Conservation (phyloP, 208 protist species). For the Acanthamoeba lenticulata region DNA sequence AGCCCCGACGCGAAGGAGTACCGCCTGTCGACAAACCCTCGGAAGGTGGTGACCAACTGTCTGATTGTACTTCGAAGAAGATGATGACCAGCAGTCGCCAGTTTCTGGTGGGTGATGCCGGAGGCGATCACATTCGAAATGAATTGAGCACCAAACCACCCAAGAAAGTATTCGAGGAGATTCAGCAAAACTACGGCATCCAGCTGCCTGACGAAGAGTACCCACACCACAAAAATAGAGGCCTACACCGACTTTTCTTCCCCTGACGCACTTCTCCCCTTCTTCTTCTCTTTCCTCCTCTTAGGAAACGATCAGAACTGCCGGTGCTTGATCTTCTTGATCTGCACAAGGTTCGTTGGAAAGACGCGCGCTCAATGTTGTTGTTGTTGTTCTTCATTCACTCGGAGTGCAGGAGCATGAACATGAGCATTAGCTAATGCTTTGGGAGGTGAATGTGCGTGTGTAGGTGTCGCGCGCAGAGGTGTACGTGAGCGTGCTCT, state of each 20-base stretch:
- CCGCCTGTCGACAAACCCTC: no score
- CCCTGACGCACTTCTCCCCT: not conserved
- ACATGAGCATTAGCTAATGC: no score
- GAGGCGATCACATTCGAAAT: slow-evolving; percentile 53
- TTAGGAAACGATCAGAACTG: not conserved
- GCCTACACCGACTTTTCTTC: not conserved
- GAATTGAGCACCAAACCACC: slow-evolving; percentile 22
- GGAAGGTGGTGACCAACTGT: no score
- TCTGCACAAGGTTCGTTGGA: not conserved
- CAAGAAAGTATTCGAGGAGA: slow-evolving; percentile 29
- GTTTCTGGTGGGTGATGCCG: not conserved
- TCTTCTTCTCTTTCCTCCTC: not conserved
- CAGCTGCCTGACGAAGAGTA: not conserved
- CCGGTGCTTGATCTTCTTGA: slow-evolving; percentile 33
- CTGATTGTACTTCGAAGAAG: no score
- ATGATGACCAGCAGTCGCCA: not conserved
- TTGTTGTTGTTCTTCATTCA: not conserved
- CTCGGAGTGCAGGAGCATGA: no score
- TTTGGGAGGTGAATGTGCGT: not conserved
- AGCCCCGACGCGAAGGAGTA: no score
- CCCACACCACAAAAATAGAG: not conserved
- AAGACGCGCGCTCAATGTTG: not conserved
- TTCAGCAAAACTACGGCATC: slow-evolving; percentile 23
- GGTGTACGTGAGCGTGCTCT: slow-evolving; percentile 23
- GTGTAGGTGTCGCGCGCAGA: slow-evolving; percentile 1